Evolutionary conservation across 306 rosid species (phyloP), one percentile per base, ranked within the genome.

Genomic region (Begonia masoniana): DNA sequence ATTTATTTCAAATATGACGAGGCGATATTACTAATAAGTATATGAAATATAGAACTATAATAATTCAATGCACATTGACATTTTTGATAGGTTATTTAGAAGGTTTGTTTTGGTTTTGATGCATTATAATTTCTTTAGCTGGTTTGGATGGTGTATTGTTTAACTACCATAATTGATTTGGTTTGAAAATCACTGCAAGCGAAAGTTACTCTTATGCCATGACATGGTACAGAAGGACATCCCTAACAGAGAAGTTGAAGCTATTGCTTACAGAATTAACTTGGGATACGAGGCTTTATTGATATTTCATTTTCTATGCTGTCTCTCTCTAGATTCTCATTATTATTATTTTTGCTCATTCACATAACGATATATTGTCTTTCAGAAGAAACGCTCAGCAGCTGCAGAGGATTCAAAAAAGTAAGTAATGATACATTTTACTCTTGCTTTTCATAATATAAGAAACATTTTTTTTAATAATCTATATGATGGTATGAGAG

Each of bases 361-460:
- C 12, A 16, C 6, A 36, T n/a, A 16, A 47, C 36, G 39, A 57
- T 3, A 50, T 23, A 43, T 43, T 52, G 62, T 31, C 8, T 31
- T 31, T 68, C 42, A 39, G 59, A 46, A 21, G 43, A 43, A 52
- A 42, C 17, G 13, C 2, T 58, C 24, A 10, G 47, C 41, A 57
- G 61, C 12, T 48, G 15, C 52, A 11, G 48, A 57, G 14, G 53
- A 13, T 7, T 57, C 68, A 5, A 57, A 56, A 26, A 52, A 52
- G 59, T 15, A 55, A 48, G 61, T 59, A 43, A 42, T 13, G 12
- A 4, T 6, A 13, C 45, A 12, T 26, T 16, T 51, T 14, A 9
- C 13, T 56, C 21, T 36, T 24, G 4, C n/a, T 4, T 46, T 4
- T 45, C 35, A 31, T 31, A 7, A 5, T 2, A 45, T 45, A 6